Evolutionary conservation across 352 stramenopile genomes (phyloP).

Genomic region (Phytophthora hibernalis): DNA sequence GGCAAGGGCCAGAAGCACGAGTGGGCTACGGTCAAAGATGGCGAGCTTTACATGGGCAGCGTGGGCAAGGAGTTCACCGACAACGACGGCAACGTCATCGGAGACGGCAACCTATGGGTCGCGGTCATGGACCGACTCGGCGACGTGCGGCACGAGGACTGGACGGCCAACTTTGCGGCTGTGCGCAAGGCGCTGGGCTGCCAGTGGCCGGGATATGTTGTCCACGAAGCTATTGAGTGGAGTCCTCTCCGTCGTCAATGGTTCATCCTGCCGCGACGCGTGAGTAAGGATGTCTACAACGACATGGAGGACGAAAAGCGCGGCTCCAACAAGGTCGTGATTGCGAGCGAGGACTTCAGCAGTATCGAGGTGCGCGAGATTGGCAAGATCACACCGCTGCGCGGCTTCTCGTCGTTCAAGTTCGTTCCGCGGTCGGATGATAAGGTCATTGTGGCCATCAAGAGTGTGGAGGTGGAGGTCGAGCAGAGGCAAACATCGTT

Average conservation of each 20-base stretch:
- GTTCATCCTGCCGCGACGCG: slow-evolving; percentile 97
- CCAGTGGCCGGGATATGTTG: slow-evolving; percentile 94
- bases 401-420: slow-evolving; percentile 96
- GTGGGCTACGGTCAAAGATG: slow-evolving; percentile 99
- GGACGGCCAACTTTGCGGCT: slow-evolving; percentile 93
- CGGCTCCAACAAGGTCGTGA: slow-evolving; percentile 91
- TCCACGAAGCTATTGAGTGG: slow-evolving; percentile 99
- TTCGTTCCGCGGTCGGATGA: slow-evolving; percentile 93
- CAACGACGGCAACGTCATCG: slow-evolving; percentile 91
- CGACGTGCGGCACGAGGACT: slow-evolving; percentile 93
- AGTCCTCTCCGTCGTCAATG: slow-evolving; percentile 94
- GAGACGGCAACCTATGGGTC: slow-evolving; percentile 98
- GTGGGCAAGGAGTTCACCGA: slow-evolving; percentile 96
- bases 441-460: slow-evolving; percentile 92
- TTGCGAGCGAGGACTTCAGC: slow-evolving; percentile 92
- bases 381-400: slow-evolving; percentile 84
- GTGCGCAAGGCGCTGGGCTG: slow-evolving; percentile 93
- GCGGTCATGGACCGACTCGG: slow-evolving; percentile 88
- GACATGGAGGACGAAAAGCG: slow-evolving; percentile 95
- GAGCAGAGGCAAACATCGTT: slow-evolving; percentile 93
- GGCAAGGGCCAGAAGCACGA: slow-evolving; percentile 99
- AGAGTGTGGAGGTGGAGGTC: slow-evolving; percentile 93
- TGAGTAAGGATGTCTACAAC: slow-evolving; percentile 96
- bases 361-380: slow-evolving; percentile 82
- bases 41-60: slow-evolving; percentile 96